phyloP scores from a whole-genome alignment of 306 rosid species.

The Calophaca sinica region DNA sequence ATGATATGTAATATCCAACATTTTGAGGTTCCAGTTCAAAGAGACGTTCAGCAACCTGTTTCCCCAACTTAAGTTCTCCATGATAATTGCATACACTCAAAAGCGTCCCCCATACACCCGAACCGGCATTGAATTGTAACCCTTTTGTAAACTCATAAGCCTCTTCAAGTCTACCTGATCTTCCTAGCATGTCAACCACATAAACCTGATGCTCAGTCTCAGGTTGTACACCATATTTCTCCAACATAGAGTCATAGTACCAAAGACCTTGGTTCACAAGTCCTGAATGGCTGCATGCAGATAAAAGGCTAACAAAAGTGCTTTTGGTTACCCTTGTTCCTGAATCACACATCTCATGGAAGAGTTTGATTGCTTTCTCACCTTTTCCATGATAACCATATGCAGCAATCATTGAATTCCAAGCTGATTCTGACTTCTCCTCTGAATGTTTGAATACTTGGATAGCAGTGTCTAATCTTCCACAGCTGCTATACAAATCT shows the following conservation, averaged over 20 bases:
- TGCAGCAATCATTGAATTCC: conserved; percentile 70
- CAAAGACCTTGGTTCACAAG: conserved; percentile 57
- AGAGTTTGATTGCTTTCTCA: conserved; percentile 54
- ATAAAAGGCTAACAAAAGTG: conserved; percentile 66
- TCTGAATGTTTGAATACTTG: conserved; percentile 50
- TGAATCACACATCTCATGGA: conserved; percentile 53
- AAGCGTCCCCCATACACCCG: conserved; percentile 70
- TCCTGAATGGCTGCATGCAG: conserved; percentile 71
- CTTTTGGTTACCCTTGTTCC: conserved; percentile 58
- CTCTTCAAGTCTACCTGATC: conserved; percentile 59
- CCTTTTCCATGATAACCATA: conserved; percentile 63
- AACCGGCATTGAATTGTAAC: conserved; percentile 39
- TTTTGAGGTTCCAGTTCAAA: conserved; percentile 63
- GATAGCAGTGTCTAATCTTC: conserved; percentile 61
- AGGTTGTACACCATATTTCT: conserved; percentile 56
- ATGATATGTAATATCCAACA: conserved; percentile 66
- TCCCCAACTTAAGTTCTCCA: conserved; percentile 66
- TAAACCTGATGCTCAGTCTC: conserved; percentile 64
- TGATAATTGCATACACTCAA: conserved; percentile 66
- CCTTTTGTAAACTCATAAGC: conserved; percentile 56
- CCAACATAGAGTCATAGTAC: conserved; percentile 53
- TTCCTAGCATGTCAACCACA: conserved; percentile 62
- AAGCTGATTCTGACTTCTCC: conserved; percentile 59
- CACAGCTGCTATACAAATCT: conserved; percentile 63
- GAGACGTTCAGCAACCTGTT: conserved; percentile 54